phyloP scores from a whole-genome alignment of 495 filamentous ascomycete genomes.

The Podospora pseudopauciseta region DNA sequence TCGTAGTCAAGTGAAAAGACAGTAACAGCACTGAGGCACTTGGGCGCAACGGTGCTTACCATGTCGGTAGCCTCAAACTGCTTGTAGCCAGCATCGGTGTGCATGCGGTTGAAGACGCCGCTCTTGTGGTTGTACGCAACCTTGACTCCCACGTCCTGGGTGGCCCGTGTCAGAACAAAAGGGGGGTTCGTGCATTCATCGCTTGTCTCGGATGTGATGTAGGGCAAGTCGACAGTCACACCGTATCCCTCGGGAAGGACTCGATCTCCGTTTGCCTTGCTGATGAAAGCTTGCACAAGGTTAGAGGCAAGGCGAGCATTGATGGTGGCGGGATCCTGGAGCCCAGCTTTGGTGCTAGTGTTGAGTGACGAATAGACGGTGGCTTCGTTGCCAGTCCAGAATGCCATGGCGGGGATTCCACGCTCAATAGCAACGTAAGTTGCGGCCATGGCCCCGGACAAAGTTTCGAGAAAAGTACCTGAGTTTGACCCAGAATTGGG shows the following conservation, averaged over 20 bases:
- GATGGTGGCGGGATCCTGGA: conserved; percentile 32
- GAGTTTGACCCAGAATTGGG: conserved; percentile 41
- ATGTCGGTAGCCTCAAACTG: conserved; percentile 3
- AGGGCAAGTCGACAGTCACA: conserved; percentile 35
- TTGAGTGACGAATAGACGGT: conserved; percentile 30
- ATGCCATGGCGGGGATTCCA: conserved; percentile 38
- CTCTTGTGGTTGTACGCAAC: conserved; percentile 32
- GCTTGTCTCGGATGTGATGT: conserved; percentile 32
- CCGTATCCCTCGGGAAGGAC: conserved; percentile 41
- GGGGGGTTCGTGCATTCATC: conserved; percentile 34
- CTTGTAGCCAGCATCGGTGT: neutral
- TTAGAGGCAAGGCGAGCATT: conserved; percentile 32
- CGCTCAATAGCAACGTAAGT: conserved; percentile 39
- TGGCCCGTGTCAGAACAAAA: conserved; percentile 34
- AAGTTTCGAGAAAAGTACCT: conserved; percentile 38
- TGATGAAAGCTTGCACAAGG: conserved; percentile 33
- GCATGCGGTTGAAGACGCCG: conserved; percentile 27
- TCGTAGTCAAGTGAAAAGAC: conserved; percentile 42
- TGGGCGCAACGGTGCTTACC: conserved; percentile 12
- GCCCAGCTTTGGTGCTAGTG: conserved; percentile 22
- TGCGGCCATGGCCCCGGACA: conserved; percentile 38
- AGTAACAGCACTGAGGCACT: conserved; percentile 28
- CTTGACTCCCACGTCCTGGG: conserved; percentile 24
- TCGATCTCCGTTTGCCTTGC: conserved; percentile 24
- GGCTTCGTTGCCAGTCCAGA: conserved; percentile 30